These are phyloP conservation scores for Ophiostoma angusticollis DNA, from an alignment of 2,329 filamentous ascomycete species.

Conservation along the genomic window DNA sequence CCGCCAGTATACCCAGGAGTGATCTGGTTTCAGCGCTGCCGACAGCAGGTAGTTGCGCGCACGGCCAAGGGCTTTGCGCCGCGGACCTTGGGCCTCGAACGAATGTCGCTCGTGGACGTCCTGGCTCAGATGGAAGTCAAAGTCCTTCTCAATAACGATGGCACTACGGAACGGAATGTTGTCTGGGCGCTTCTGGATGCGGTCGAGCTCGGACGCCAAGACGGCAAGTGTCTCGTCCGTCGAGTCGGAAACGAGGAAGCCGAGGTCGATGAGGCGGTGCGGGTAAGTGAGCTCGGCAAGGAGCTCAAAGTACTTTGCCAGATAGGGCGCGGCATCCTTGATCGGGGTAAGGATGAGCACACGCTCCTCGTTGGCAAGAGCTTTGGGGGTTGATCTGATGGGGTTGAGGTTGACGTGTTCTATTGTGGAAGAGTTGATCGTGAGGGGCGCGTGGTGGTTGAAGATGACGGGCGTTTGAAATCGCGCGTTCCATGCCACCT, in stretches of 20 bases:
- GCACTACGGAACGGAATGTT: constrained; percentile 76
- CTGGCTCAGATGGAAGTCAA: constrained; percentile 63
- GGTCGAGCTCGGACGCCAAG: constrained; percentile 70
- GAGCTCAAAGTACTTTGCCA: constrained; percentile 88
- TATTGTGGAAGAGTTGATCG: constrained; percentile 72
- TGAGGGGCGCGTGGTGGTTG: constrained; percentile 83
- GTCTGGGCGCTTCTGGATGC: constrained; percentile 71
- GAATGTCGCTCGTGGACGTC: constrained; percentile 71
- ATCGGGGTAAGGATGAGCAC: constrained; percentile 87
- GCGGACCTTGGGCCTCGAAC: constrained; percentile 76
- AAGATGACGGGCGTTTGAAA: constrained; percentile 87
- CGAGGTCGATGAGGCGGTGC: constrained; percentile 87
- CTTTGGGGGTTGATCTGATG: constrained; percentile 68
- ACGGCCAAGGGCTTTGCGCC: constrained; percentile 78
- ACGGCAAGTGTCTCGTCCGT: constrained; percentile 84
- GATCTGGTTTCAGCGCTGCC: constrained; percentile 75
- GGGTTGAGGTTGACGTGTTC: constrained; percentile 71
- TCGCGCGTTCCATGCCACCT: constrained; percentile 78
- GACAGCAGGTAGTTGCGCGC: constrained; percentile 87
- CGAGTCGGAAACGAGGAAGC: constrained; percentile 86
- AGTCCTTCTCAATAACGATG: constrained; percentile 82
- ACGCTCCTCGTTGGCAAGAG: constrained; percentile 67
- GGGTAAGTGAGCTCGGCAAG: constrained; percentile 83
- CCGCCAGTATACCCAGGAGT: constrained; percentile 98
- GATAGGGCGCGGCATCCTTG: constrained; percentile 71